A percentile compares a stretch with the other conserved stretches of the same genome.
These are phyloP conservation scores for Medicago truncatula DNA, from an alignment of 306 rosid species.

Conservation along the genomic window DNA sequence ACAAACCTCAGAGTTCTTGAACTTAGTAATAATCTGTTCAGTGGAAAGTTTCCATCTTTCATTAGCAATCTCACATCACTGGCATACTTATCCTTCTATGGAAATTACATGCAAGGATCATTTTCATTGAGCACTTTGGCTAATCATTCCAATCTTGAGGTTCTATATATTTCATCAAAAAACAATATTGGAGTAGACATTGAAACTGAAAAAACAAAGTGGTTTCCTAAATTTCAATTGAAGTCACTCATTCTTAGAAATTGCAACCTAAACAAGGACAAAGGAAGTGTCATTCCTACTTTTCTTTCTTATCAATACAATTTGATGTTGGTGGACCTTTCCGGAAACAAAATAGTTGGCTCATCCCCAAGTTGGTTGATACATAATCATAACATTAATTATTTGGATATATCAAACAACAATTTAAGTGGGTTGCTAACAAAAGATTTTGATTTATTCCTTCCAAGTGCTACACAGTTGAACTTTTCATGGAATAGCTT, in stretches of 20 bases:
- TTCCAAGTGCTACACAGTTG: not conserved
- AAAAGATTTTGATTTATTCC: not conserved
- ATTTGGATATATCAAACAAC: not conserved
- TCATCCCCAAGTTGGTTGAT: constrained; percentile 16
- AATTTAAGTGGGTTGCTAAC: not conserved
- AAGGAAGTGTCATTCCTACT: constrained; percentile 1
- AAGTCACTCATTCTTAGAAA: constrained; percentile 7
- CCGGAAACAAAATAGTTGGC: not conserved
- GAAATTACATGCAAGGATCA: not conserved
- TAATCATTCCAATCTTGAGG: not conserved
- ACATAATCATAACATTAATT: accelerated
- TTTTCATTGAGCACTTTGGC: not conserved
- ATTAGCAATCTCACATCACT: not conserved
- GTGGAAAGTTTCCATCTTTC: not conserved
- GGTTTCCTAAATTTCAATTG: constrained; percentile 46
- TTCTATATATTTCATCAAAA: not conserved
- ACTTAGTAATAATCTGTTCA: not conserved
- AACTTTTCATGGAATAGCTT: not conserved
- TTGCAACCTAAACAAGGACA: constrained; percentile 35
- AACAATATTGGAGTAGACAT: not conserved
- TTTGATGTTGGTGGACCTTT: not conserved
- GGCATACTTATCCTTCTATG: not conserved
- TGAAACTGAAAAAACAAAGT: not conserved
- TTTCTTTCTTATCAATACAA: constrained; percentile 37
- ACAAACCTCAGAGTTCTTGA: not conserved